Percentiles rank a stretch among this genome's conserved stretches.
Conservation (phyloP, 1,284 basidiomycete genomes). For the Polyporus tsugae region DNA sequence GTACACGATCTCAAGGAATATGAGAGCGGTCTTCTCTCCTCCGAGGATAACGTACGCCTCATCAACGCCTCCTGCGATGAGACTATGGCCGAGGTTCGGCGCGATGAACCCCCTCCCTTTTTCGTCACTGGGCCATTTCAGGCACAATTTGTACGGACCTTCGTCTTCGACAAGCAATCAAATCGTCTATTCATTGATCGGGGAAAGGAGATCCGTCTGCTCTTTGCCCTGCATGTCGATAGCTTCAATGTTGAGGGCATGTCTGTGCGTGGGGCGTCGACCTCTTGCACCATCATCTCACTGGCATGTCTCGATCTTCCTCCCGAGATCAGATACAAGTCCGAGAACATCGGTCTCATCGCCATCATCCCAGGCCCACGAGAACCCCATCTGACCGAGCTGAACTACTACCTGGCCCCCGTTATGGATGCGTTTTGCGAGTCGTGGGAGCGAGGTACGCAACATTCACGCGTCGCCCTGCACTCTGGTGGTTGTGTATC, state of each 20-base stretch:
- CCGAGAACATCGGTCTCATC: constrained; percentile 42
- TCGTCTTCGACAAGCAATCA: constrained; percentile 5
- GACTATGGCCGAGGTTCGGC: constrained; percentile 1
- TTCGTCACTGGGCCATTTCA: background rate
- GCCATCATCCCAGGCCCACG: constrained; percentile 48
- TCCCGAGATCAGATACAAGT: constrained; percentile 34
- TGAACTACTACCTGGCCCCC: constrained; percentile 47
- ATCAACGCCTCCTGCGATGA: constrained; percentile 11
- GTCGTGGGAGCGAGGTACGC: constrained; percentile 43
- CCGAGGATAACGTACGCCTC: constrained; percentile 3
- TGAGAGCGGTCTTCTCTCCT: constrained; percentile 11
- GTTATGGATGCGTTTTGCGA: constrained; percentile 44
- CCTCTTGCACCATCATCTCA: constrained; percentile 28
- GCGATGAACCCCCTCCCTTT: background rate
- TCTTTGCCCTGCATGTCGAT: constrained; percentile 17
- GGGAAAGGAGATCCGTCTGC: constrained; percentile 6
- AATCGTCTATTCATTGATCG: constrained; percentile 6
- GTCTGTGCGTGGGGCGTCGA: constrained; percentile 9
- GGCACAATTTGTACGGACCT: constrained; percentile 6
- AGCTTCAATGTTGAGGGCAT: constrained; percentile 14
- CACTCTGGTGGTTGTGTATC: constrained; percentile 39
- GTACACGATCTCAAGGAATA: constrained; percentile 15
- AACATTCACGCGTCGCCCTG: constrained; percentile 37
- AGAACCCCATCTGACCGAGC: constrained; percentile 42
- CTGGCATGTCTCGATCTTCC: constrained; percentile 43